phyloP scores from a whole-genome alignment of 192 early-diverging fungal genomes.

The Coemansia sp. region DNA sequence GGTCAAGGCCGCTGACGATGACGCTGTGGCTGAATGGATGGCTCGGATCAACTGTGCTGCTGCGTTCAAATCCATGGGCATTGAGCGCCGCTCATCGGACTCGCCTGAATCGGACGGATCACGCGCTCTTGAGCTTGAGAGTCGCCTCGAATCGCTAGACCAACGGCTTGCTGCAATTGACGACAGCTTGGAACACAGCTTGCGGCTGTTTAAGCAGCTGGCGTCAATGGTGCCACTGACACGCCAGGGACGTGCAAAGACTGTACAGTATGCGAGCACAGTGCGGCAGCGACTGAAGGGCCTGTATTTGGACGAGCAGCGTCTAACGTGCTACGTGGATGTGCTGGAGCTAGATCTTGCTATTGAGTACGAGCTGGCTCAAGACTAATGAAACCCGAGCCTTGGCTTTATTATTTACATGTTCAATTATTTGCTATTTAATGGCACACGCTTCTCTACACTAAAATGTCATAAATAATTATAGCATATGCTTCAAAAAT shows the following conservation, averaged over 20 bases:
- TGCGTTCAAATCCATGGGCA: conserved; percentile 65
- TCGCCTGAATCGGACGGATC: not conserved
- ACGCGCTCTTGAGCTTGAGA: conserved; percentile 45
- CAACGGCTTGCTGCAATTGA: conserved; percentile 53
- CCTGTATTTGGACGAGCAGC: conserved; percentile 60
- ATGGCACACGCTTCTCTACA: not conserved
- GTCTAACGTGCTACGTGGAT: conserved; percentile 71
- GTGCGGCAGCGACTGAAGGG: conserved; percentile 56
- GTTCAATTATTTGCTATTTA: conserved; percentile 6
- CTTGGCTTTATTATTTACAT: not conserved
- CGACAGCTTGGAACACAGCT: conserved; percentile 54
- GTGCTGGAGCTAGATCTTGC: conserved; percentile 64
- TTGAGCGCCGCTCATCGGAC: conserved; percentile 27
- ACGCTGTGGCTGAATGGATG: conserved; percentile 81
- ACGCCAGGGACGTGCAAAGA: conserved; percentile 60
- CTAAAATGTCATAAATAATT: too few species aligned
- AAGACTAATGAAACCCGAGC: conserved; percentile 1
- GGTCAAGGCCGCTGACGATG: conserved; percentile 65
- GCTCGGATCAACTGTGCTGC: conserved; percentile 77
- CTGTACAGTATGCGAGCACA: conserved; percentile 53
- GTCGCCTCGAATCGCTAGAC: conserved; percentile 55
- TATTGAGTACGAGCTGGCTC: conserved; percentile 52
- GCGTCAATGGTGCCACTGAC: conserved; percentile 71
- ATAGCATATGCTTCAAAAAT: too few species aligned
- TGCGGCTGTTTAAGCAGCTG: conserved; percentile 65